Percentiles rank a stretch among this genome's conserved stretches.
These are phyloP conservation scores for Acmispon strigosus DNA, from an alignment of 306 rosid species.

Conservation along the genomic window DNA sequence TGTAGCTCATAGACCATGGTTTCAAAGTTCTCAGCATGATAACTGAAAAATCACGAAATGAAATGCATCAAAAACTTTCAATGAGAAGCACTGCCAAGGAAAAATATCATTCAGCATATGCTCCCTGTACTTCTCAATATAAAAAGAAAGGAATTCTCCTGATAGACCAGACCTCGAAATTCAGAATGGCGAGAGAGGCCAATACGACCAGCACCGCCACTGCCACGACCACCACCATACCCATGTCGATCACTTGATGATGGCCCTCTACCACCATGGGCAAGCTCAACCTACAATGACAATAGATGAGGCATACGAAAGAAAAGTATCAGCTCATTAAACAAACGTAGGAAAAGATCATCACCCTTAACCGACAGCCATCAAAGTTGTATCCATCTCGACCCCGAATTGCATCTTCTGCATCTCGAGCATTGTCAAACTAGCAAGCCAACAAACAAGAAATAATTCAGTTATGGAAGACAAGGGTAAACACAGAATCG, in stretches of 20 bases:
- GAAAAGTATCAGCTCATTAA: neutral
- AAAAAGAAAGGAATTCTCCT: neutral
- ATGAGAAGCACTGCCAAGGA: neutral
- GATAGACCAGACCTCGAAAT: conserved; percentile 59
- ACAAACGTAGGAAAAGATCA: neutral
- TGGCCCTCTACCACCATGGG: conserved; percentile 98
- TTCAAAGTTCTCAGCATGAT: neutral
- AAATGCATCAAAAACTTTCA: neutral
- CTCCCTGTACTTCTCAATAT: neutral
- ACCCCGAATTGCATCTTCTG: conserved; percentile 92
- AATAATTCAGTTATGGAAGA: neutral
- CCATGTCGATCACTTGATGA: conserved; percentile 93
- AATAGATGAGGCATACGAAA: conserved; percentile 3
- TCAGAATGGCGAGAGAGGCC: conserved; percentile 95
- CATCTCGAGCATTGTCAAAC: conserved; percentile 96
- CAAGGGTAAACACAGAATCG: neutral
- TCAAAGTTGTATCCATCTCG: conserved; percentile 99
- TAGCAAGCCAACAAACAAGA: conserved; percentile 25
- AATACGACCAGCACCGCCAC: conserved; percentile 61
- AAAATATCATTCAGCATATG: neutral
- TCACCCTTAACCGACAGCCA: conserved; percentile 94
- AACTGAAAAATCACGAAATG: neutral
- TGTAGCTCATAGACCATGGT: neutral
- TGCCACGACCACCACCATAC: conserved; percentile 41
- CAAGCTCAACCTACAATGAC: conserved; percentile 83